Evolutionary conservation across 2,329 filamentous ascomycete species (phyloP), one percentile per base, ranked within the genome.

Genomic region (Colletotrichum melonis): DNA sequence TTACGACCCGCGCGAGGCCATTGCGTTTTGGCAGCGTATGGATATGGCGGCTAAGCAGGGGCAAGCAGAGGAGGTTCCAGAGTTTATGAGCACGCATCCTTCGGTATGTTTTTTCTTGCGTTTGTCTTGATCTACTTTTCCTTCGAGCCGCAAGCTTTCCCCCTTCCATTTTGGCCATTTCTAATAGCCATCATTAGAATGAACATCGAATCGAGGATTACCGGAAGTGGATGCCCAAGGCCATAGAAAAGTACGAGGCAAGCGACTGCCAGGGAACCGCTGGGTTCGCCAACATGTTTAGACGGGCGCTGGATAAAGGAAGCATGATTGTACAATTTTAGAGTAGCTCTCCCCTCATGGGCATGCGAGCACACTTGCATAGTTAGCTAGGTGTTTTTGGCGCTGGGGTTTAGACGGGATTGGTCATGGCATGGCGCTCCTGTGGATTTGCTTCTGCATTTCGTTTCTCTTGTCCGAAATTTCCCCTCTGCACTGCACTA

Each of bases 31-130:
- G 92, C 81, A 87, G 79, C 83, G 91, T 63, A 94, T 94, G 91
- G 90, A 93, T 75, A 79, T 80, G 52, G 79, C 82, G 3, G 85
- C 84, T 60, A 76, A 85, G 30, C 67, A 70, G 16, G 78, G 76
- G 2, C 82, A 84, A 30, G 81, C 87, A 58, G 77, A 79, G 5
- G 86, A 88, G 69, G 86, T 89, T 42, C 93, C 93, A 1, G 91
- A 95, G 81, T 92, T 94, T 84, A 82, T 95, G 77, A 93, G 90
- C 78, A 95, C 94, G 6, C 94, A 96, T 84, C 94, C 94, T 46
- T 92, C 92, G 75, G 90, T 91, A 84, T 73, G 89, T 84, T 67
- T 16, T 67, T 16, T 16, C 22, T 63, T 28, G 28, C 28, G 28
- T 28, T 28, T 28, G 28, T 28, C 28, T 28, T 7, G 28, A 28